Base-by-base conservation (phyloP, 2,329 filamentous ascomycete genomes). In the Leptographium wingfieldii region DNA sequence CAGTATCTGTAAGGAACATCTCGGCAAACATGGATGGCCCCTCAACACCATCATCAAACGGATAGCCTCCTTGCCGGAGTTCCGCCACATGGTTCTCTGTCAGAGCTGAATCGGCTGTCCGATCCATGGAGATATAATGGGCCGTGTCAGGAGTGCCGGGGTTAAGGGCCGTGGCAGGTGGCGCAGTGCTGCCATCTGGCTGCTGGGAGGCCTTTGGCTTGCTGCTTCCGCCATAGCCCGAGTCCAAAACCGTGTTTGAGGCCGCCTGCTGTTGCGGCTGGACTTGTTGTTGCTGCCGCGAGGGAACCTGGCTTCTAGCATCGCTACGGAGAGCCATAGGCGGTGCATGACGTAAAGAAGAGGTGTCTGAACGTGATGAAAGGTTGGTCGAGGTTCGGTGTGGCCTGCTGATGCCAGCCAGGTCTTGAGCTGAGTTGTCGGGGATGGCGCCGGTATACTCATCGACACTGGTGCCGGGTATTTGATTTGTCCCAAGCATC, bases 281-380 rank as follows among this genome's bases (percentile, higher is more conserved):
- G 11, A 25, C 31, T 19, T 33, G 55, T 14, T 25, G 48, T 25
- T 55, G 58, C 31, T 14, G 58, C 46, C 25, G 43, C 29, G 10
- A 35, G n/a, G 27, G 25, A 11, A n/a, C n/a, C 16, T 33, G 38
- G 29, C 11, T 11, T 22, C 29, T 35, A 16, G 22, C 16, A 2
- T 51, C 38, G 38, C 33, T 58, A 33, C 33, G 46, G 27, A 53
- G 35, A 11, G 43, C 33, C 16, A 31, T 14, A 5, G 51, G 66
- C 29, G 67, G 65, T 16, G 68, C 68, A 54, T 68, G 68, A 56
- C 65, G 66, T 49, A 70, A 64, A 16, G 67, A 67, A 3, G 68
- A 68, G 10, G 55, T 55, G 10, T 64, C 46, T 0, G 65, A 66
- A 59, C 62, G 64, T 12, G 66, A 61, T 1, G 64, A 66, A 43